phyloP scores from a whole-genome alignment of 2,329 filamentous ascomycete genomes.

The Aspergillus sp. region DNA sequence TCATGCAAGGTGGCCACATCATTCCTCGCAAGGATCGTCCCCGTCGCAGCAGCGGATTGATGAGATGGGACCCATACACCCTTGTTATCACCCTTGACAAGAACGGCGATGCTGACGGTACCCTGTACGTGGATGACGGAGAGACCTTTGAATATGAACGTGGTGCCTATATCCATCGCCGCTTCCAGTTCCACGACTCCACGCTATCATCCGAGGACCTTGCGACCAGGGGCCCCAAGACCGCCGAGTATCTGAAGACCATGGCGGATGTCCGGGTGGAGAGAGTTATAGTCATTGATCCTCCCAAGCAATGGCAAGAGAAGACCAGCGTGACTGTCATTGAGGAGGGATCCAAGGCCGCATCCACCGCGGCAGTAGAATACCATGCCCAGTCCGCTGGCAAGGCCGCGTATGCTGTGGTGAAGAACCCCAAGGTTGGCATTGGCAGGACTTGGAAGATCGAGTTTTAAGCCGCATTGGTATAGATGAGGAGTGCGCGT shows the following conservation, averaged over 20 bases:
- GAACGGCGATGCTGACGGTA: conserved; percentile 71
- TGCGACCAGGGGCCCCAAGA: conserved; percentile 60
- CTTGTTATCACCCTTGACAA: conserved; percentile 73
- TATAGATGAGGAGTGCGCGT: neutral
- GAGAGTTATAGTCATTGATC: conserved; percentile 80
- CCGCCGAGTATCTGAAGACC: conserved; percentile 71
- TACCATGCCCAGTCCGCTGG: conserved; percentile 52
- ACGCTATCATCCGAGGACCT: conserved; percentile 70
- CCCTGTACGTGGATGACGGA: conserved; percentile 89
- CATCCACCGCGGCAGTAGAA: conserved; percentile 56
- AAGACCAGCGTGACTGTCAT: conserved; percentile 56
- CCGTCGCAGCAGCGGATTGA: conserved; percentile 78
- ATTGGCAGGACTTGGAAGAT: conserved; percentile 66
- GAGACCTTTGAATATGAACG: conserved; percentile 85
- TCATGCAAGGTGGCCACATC: conserved; percentile 92
- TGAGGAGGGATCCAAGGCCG: conserved; percentile 47
- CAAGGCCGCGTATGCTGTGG: conserved; percentile 62
- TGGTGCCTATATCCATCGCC: conserved; percentile 84
- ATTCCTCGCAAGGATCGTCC: conserved; percentile 87
- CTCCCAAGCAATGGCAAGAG: conserved; percentile 68
- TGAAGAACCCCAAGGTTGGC: conserved; percentile 62
- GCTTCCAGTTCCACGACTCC: conserved; percentile 64
- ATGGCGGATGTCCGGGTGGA: conserved; percentile 80
- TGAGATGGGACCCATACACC: conserved; percentile 95
- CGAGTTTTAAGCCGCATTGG: conserved; percentile 44